Conservation (phyloP, 2,329 filamentous ascomycete species). For the Harringtonia aguacate region DNA sequence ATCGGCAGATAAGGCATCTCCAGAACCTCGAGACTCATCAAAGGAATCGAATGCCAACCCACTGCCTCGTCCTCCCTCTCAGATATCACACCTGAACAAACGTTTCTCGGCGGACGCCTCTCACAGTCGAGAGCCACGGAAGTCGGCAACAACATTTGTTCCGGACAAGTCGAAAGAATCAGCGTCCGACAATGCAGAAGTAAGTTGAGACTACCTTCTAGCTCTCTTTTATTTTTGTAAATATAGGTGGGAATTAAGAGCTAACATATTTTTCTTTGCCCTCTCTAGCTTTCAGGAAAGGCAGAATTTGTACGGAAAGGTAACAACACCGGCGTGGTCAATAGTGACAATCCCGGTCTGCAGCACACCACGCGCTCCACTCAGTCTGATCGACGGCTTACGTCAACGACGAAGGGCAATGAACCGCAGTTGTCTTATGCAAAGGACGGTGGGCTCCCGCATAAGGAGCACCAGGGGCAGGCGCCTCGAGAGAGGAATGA, state of each 20-base stretch:
- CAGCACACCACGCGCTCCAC: background rate
- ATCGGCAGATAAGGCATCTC: slow-evolving; percentile 24
- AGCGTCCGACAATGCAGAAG: slow-evolving; percentile 20
- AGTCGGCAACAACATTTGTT: slow-evolving; percentile 22
- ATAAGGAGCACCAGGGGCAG: slow-evolving; percentile 16
- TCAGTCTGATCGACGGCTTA: slow-evolving; percentile 6
- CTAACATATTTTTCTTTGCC: too few species aligned
- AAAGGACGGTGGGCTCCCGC: background rate
- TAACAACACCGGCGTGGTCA: background rate
- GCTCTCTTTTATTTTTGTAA: background rate
- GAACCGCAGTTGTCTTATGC: background rate
- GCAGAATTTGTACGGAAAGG: slow-evolving; percentile 6
- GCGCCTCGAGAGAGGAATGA: slow-evolving; percentile 23
- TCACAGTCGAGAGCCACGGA: slow-evolving; percentile 33
- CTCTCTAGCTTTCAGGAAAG: slow-evolving; percentile 7
- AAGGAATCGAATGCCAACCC: slow-evolving; percentile 22
- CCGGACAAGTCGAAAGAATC: slow-evolving; percentile 31
- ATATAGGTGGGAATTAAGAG: background rate
- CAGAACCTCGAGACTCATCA: slow-evolving; percentile 20
- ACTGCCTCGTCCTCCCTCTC: slow-evolving; percentile 23
- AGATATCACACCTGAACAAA: slow-evolving; percentile 28
- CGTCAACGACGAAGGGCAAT: background rate
- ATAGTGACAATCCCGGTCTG: slow-evolving; percentile 1
- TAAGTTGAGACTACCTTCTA: slow-evolving; percentile 23
- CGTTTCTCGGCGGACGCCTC: slow-evolving; percentile 31